Conservation (phyloP, 2,329 filamentous ascomycete species). For the Cercospora berteroae region DNA sequence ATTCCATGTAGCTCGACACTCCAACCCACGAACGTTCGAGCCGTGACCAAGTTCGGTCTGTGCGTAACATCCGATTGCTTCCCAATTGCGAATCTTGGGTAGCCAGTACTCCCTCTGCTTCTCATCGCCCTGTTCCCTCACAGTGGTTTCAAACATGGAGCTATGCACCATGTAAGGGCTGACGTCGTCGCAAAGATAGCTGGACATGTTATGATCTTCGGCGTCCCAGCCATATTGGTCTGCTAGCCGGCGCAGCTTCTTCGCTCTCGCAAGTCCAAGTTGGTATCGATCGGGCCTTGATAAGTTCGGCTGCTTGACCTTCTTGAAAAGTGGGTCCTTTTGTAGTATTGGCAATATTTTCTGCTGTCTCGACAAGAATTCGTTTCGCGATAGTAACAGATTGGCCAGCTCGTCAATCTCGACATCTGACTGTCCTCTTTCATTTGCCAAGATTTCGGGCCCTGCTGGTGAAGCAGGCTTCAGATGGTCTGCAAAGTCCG, state of each 20-base stretch:
- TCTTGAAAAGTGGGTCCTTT: conserved; percentile 51
- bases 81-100: conserved; percentile 50
- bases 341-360: conserved; percentile 48
- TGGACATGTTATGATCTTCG: conserved; percentile 53
- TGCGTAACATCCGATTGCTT: conserved; percentile 54
- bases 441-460: conserved; percentile 46
- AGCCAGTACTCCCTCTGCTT: conserved; percentile 51
- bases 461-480: conserved; percentile 48
- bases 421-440: conserved; percentile 48
- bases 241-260: conserved; percentile 49
- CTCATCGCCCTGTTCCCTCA: conserved; percentile 51
- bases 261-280: conserved; percentile 53
- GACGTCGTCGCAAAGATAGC: conserved; percentile 55
- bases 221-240: conserved; percentile 49
- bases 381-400: conserved; percentile 49
- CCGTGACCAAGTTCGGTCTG: conserved; percentile 54
- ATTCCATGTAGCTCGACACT: conserved; percentile 51
- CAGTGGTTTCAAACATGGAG: conserved; percentile 53
- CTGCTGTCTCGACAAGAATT: conserved; percentile 50
- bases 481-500: conserved; percentile 52
- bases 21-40: conserved; percentile 53
- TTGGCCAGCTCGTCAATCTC: conserved; percentile 46
- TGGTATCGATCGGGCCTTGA: conserved; percentile 54
- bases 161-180: conserved; percentile 54
- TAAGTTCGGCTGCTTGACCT: conserved; percentile 52